Percentiles rank a stretch among this genome's conserved stretches.
phyloP scores from a whole-genome alignment of 352 stramenopile genomes.

The Phytophthora melonis region DNA sequence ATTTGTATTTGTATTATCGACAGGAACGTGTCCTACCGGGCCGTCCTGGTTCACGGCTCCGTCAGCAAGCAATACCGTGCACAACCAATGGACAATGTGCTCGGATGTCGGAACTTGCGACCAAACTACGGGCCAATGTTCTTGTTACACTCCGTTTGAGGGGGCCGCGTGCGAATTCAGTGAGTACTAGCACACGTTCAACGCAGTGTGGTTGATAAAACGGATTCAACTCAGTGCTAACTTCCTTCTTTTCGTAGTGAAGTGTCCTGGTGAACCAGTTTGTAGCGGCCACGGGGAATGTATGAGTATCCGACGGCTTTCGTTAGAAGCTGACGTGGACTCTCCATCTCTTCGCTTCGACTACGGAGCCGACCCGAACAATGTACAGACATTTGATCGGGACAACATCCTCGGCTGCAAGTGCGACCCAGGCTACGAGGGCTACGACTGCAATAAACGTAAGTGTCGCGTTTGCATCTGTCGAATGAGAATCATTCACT shows the following conservation, averaged over 20 bases:
- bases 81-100: slow-evolving; percentile 62
- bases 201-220: background rate
- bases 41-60: slow-evolving; percentile 71
- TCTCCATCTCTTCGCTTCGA: slow-evolving; percentile 63
- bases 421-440: slow-evolving; percentile 91
- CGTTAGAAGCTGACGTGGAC: slow-evolving; percentile 63
- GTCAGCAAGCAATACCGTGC: slow-evolving; percentile 52
- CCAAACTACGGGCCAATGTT: slow-evolving; percentile 57
- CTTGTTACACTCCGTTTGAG: slow-evolving; percentile 67
- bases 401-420: slow-evolving; percentile 87
- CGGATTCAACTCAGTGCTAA: background rate
- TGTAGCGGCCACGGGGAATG: slow-evolving; percentile 85
- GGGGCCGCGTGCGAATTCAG: slow-evolving; percentile 66
- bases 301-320: slow-evolving; percentile 75
- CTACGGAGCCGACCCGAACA: slow-evolving; percentile 77
- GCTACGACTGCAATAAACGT: slow-evolving; percentile 90
- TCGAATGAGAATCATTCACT: background rate
- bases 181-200: slow-evolving; percentile 25
- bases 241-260: slow-evolving; percentile 46
- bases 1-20: slow-evolving; percentile 2
- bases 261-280: slow-evolving; percentile 56
- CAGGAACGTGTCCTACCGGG: slow-evolving; percentile 69
- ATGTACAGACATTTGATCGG: slow-evolving; percentile 80
- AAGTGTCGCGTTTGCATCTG: slow-evolving; percentile 13
- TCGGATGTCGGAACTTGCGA: slow-evolving; percentile 77